Base-by-base conservation (phyloP, 495 filamentous ascomycete genomes). In the Cudoniella acicularis region DNA sequence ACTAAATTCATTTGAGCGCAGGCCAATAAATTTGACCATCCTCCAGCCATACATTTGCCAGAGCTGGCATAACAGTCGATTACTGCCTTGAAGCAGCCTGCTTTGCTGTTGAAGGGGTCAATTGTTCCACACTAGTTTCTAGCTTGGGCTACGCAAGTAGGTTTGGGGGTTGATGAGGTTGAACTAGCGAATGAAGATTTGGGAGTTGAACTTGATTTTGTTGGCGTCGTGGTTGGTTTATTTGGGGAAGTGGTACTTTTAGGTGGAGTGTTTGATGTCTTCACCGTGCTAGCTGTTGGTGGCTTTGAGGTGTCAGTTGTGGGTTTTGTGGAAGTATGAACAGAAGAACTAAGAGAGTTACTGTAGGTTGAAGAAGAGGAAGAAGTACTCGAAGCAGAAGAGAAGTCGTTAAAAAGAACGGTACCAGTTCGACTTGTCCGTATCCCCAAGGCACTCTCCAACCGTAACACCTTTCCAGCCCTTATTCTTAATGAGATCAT, bases 401-500 rank as follows among this genome's bases (percentile, higher is more conserved):
- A 6, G 4, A 13, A 36, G 30, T 4, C 13, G 30, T 4, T 6
- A 36, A 13, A 36, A 36, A 18, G 59, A 50, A n/a, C 74, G 69
- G 54, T 79, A 79, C 76, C 76, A 79, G 51, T 79, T 78, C 11
- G 64, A 57, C 24, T 55, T 42, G 23, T 65, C 60, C 16, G 73
- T 68, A 26, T 70, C 65, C 0, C 67, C 68, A 13, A 78, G 66
- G 49, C 76, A 79, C 18, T 65, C 57, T 30, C 69, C 76, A 27
- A 69, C 76, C 2, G 76, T 75, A 6, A 78, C 75, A 49, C 67
- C 64, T 52, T 56, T 68, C 56, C 70, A 89, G 0, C 84, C 83
- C 20, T 78, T 73, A 8, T 66, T 62, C 20, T 67, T 63, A 30
- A 85, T 73, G 18, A 71, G 70, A 49, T 80, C 71, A 21, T 89